Evolutionary conservation across 129 eudicot genomes (phyloP).

Genomic region (Flaveria trinervia): DNA sequence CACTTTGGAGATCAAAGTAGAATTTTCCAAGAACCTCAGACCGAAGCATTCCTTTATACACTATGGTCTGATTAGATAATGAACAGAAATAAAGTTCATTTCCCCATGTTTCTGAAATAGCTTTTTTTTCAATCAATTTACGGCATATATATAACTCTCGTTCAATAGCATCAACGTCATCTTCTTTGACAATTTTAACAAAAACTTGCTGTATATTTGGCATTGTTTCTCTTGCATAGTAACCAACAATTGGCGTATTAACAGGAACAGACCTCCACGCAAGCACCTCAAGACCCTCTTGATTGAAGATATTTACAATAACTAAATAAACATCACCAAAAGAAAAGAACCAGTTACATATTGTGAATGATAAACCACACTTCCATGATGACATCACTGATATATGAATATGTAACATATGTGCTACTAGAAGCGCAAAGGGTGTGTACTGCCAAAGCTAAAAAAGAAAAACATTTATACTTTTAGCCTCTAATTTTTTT

Average conservation of each 20-base stretch:
- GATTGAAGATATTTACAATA: slow-evolving; percentile 60
- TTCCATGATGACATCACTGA: background rate
- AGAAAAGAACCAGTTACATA: background rate
- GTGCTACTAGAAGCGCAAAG: background rate
- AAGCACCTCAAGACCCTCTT: slow-evolving; percentile 98
- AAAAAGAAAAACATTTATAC: background rate
- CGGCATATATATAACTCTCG: slow-evolving; percentile 91
- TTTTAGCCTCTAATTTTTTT: background rate
- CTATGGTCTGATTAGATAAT: slow-evolving; percentile 87
- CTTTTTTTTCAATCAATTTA: slow-evolving; percentile 80
- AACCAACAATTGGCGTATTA: slow-evolving; percentile 82
- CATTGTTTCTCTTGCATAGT: slow-evolving; percentile 85
- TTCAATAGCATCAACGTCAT: slow-evolving; percentile 84
- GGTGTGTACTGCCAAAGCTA: background rate
- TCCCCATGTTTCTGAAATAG: slow-evolving; percentile 79
- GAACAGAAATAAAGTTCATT: slow-evolving; percentile 92
- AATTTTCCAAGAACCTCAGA: slow-evolving; percentile 93
- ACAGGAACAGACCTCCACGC: slow-evolving; percentile 98
- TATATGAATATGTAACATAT: background rate
- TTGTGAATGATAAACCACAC: background rate
- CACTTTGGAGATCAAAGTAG: slow-evolving; percentile 79
- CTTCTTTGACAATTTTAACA: slow-evolving; percentile 70
- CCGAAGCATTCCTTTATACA: slow-evolving; percentile 98
- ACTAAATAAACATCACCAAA: slow-evolving; percentile 51
- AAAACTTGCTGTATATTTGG: slow-evolving; percentile 96